Percentiles rank a stretch among this genome's conserved stretches.
Evolutionary conservation across 2,329 filamentous ascomycete species (phyloP).

Genomic region (Trichocomaceae sp.): DNA sequence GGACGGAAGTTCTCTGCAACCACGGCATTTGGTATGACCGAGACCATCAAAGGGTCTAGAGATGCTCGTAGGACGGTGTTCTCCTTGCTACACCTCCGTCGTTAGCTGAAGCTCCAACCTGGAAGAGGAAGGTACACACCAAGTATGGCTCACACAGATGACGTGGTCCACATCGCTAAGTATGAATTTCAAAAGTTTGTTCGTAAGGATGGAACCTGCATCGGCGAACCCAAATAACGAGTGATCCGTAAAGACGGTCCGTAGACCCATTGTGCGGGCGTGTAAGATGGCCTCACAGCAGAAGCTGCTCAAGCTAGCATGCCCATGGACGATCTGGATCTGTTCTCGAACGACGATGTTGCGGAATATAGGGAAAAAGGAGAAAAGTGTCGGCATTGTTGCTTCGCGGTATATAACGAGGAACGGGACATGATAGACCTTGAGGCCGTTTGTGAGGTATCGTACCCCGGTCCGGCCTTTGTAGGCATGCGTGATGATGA

Average conservation of each 20-base stretch:
- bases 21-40: constrained; percentile 94
- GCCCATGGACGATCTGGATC: constrained; percentile 97
- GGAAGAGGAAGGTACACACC: constrained; percentile 48
- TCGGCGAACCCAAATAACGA: constrained; percentile 97
- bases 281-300: constrained; percentile 94
- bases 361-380: constrained; percentile 94
- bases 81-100: constrained; percentile 63
- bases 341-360: constrained; percentile 92
- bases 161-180: constrained; percentile 96
- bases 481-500: constrained; percentile 95
- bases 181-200: constrained; percentile 93
- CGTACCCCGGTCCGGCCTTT: constrained; percentile 83
- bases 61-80: constrained; percentile 94
- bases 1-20: constrained; percentile 94
- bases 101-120: not conserved
- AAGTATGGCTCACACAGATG: constrained; percentile 97
- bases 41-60: constrained; percentile 92
- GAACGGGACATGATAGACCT: constrained; percentile 97
- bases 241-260: constrained; percentile 96
- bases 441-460: constrained; percentile 94
- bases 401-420: constrained; percentile 90
- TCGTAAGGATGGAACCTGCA: constrained; percentile 89
- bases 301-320: constrained; percentile 84
- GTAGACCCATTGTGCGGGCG: constrained; percentile 88
- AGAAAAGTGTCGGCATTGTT: constrained; percentile 95